phyloP scores from a whole-genome alignment of 1,284 basidiomycete genomes.

The Coniophora puteana region DNA sequence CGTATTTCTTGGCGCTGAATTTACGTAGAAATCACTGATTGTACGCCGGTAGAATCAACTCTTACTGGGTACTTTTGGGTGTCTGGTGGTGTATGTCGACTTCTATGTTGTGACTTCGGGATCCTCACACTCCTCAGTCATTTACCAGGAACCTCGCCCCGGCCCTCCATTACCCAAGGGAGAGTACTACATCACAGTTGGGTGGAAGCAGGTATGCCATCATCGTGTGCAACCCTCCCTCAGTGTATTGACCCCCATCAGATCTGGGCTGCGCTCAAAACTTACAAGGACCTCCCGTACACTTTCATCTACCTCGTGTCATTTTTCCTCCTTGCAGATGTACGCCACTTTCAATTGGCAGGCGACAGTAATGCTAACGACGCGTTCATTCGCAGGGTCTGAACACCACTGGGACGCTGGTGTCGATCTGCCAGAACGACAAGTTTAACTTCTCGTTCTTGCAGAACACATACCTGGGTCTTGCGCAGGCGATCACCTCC shows the following conservation, averaged over 20 bases:
- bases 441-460: constrained; percentile 73
- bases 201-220: constrained; percentile 68
- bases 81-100: constrained; percentile 75
- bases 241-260: constrained; percentile 19
- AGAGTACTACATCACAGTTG: constrained; percentile 68
- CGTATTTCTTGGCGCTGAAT: constrained; percentile 22
- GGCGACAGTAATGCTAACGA: neutral
- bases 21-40: constrained; percentile 5
- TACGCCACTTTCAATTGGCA: constrained; percentile 25
- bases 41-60: constrained; percentile 55
- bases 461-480: constrained; percentile 73
- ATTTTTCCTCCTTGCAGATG: constrained; percentile 78
- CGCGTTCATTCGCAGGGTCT: constrained; percentile 47
- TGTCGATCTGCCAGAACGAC: constrained; percentile 76
- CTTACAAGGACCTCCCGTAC: constrained; percentile 69
- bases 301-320: constrained; percentile 75
- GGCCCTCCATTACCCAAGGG: constrained; percentile 73
- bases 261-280: constrained; percentile 68
- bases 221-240: neutral
- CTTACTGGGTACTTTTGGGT: constrained; percentile 71
- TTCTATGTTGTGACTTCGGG: neutral
- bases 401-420: constrained; percentile 75
- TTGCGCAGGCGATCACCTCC: constrained; percentile 70
- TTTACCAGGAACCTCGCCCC: constrained; percentile 72
- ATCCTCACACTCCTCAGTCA: constrained; percentile 40